Evolutionary conservation across 1,284 basidiomycete genomes (phyloP), one percentile per base, ranked within the genome.

Genomic region (Microstroma glucosiphilum): DNA sequence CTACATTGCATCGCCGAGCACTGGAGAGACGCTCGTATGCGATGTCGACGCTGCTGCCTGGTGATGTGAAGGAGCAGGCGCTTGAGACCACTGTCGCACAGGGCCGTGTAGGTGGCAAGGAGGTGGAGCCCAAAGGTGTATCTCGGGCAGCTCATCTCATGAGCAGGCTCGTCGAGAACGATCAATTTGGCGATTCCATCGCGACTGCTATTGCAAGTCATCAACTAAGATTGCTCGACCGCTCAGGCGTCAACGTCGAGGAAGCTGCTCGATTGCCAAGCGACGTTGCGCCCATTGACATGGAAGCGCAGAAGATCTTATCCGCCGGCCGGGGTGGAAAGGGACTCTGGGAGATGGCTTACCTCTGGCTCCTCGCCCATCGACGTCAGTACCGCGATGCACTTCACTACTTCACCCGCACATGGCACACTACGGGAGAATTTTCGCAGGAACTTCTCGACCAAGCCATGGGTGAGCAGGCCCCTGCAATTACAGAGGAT

Each of bases 321-420:
- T 37, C 19, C 3, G 51, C 51, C 3, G 15, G 21, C n/a, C 51
- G 51, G 8, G 51, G 51, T 23, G 51, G 51, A 6, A 19, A 17
- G 25, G n/a, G 51, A 23, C 51, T 54, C 51, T 54, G 51, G 51
- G 21, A 54, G 19, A 54, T 25, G n/a, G 51, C 51, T 13, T 26
- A 19, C 26, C 2, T 54, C 17, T 25, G 13, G 21, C 51, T 21
- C 19, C 25, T 54, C 13, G n/a, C 15, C 51, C 17, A 26, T 13
- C 25, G 13, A 13, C 6, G 51, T 7, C 51, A 25, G n/a, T 25
- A 23, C 19, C 19, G n/a, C 6, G 51, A 54, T 23, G 51, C 51
- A 6, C 21, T 54, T 15, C 51, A 25, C 51, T 54, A 19, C 51
- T 54, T 23, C 25, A 7, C 7, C 3, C 13, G 21, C 25, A 54